These are phyloP conservation scores for Cicer chorassanicum DNA, from an alignment of 306 rosid species.

Conservation along the genomic window DNA sequence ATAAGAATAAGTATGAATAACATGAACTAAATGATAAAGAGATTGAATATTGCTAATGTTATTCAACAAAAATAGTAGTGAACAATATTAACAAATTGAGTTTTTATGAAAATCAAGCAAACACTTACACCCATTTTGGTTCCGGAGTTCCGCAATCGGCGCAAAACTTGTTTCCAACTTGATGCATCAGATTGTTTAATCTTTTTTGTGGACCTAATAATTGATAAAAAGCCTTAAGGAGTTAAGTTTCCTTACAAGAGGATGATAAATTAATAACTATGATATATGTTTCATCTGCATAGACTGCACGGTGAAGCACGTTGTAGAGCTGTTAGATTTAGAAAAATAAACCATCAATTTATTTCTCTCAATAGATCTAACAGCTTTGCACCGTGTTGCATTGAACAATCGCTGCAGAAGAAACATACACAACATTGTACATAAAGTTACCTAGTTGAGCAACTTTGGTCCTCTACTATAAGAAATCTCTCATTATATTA, in stretches of 20 bases:
- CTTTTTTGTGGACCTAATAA: conserved; percentile 70
- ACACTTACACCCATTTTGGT: conserved; percentile 97
- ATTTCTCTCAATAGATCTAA: neutral
- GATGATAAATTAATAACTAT: neutral
- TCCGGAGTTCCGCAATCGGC: conserved; percentile 95
- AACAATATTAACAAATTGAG: conserved; percentile 22
- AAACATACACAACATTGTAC: neutral
- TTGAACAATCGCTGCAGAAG: neutral
- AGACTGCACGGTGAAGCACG: neutral
- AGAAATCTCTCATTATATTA: conserved; percentile 2
- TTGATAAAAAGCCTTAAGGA: neutral
- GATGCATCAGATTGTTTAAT: conserved; percentile 59
- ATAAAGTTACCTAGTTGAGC: neutral
- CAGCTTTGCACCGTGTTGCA: neutral
- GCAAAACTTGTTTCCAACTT: conserved; percentile 64
- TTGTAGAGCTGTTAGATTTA: neutral
- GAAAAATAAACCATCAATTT: neutral
- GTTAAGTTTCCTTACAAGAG: neutral
- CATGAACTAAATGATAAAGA: conserved; percentile 9
- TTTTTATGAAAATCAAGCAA: neutral
- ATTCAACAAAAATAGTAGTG: neutral
- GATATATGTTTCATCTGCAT: neutral
- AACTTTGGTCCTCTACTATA: neutral
- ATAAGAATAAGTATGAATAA: conserved; percentile 7
- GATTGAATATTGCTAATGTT: neutral